phyloP scores from a whole-genome alignment of 768 basidiomycete species.

The Pleurotus platypus region DNA sequence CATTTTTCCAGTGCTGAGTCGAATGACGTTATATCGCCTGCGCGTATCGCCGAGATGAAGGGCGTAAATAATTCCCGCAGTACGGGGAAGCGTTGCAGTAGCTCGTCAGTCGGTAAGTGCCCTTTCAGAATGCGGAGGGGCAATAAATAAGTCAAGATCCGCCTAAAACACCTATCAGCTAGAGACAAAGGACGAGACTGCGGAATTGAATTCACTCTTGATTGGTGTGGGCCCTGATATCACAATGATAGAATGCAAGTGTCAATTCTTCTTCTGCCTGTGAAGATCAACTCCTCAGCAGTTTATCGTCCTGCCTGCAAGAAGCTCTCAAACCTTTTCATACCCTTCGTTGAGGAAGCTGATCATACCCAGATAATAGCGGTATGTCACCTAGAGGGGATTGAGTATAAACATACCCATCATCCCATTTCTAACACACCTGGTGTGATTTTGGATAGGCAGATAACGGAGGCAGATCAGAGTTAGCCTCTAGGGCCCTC shows the following conservation, averaged over 20 bases:
- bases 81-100: conserved; percentile 71
- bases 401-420: conserved; percentile 10
- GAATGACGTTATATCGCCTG: conserved; percentile 76
- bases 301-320: not conserved
- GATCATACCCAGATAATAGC: conserved; percentile 94
- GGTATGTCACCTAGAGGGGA: conserved; percentile 74
- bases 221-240: conserved; percentile 64
- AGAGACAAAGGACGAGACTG: not conserved
- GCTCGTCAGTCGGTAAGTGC: conserved; percentile 70
- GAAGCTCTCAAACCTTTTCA: conserved; percentile 50
- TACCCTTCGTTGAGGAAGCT: conserved; percentile 93
- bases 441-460: conserved; percentile 84
- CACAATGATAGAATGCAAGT: conserved; percentile 84
- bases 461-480: conserved; percentile 76
- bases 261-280: conserved; percentile 86
- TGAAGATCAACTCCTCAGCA: not conserved
- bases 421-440: conserved; percentile 34
- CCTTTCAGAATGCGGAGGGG: conserved; percentile 87
- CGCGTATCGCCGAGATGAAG: conserved; percentile 75
- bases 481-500: conserved; percentile 80
- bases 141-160: conserved; percentile 87
- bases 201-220: conserved; percentile 59
- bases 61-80: conserved; percentile 73
- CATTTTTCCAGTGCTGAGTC: conserved; percentile 70
- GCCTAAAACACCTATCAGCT: conserved; percentile 39